Evolutionary conservation across 768 basidiomycete genomes (phyloP).

Genomic region (Asterophora parasitica): DNA sequence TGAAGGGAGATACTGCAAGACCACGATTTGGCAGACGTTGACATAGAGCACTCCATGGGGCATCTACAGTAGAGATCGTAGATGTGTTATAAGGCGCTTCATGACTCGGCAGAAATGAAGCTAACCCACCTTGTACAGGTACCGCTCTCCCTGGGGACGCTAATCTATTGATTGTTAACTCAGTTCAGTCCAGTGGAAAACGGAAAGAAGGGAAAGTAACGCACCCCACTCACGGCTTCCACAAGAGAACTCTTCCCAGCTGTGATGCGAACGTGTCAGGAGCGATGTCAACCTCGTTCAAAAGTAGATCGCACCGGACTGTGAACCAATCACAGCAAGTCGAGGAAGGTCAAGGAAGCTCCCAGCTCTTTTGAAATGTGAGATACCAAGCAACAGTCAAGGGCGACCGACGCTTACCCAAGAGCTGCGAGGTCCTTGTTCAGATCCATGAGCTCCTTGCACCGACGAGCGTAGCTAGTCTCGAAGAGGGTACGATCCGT

Average conservation of each 20-base stretch:
- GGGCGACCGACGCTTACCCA: background rate
- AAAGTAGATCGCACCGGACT: background rate
- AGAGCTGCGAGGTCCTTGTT: background rate
- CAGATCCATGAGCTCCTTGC: background rate
- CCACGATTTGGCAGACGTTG: constrained; percentile 33
- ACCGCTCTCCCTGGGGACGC: too few relatives aligned
- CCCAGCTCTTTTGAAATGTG: background rate
- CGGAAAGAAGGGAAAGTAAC: background rate
- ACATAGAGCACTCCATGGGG: constrained; percentile 50
- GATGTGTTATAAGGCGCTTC: too few relatives aligned
- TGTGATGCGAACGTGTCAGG: background rate
- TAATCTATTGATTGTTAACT: too few relatives aligned
- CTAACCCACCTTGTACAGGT: too few relatives aligned
- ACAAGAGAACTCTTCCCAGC: background rate
- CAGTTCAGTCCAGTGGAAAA: too few relatives aligned
- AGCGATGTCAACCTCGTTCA: background rate
- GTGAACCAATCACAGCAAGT: background rate
- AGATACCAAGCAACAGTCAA: background rate
- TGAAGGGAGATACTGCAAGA: constrained; percentile 42
- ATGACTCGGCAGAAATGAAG: too few relatives aligned
- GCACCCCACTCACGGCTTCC: background rate
- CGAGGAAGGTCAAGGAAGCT: background rate
- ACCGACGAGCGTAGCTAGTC: background rate
- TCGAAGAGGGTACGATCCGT: too few relatives aligned
- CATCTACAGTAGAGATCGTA: constrained; percentile 29